A percentile compares a stretch with the other conserved stretches of the same genome.
Evolutionary conservation across 1,284 basidiomycete species (phyloP).

Genomic region (Rhizoctonia solani): DNA sequence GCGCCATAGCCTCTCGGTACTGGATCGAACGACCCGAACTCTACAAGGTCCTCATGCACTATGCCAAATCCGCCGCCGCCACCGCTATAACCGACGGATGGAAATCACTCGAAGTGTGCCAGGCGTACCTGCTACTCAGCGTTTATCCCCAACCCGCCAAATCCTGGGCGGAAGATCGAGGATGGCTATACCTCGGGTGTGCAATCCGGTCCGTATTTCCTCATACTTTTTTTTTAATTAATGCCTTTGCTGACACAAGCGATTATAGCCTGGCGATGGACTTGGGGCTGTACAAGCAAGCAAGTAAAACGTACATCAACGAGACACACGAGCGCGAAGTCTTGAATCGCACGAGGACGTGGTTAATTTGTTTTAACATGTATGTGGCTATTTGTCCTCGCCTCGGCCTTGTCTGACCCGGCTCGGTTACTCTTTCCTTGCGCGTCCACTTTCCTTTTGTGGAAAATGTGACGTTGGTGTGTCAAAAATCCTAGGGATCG

Average conservation of each 20-base stretch:
- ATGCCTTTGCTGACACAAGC: background rate
- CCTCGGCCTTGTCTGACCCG: no score
- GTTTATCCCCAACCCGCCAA: conserved; percentile 78
- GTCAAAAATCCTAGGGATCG: no score
- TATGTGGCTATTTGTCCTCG: background rate
- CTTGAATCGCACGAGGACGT: conserved; percentile 76
- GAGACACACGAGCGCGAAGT: conserved; percentile 78
- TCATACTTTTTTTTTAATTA: background rate
- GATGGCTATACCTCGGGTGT: conserved; percentile 79
- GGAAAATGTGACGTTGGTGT: no score
- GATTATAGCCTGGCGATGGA: conserved; percentile 75
- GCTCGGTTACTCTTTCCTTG: no score
- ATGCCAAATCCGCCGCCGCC: conserved; percentile 78
- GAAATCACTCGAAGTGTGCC: conserved; percentile 77
- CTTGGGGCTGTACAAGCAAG: conserved; percentile 76
- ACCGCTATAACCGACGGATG: conserved; percentile 78
- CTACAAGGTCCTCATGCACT: conserved; percentile 84
- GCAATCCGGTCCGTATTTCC: conserved; percentile 71
- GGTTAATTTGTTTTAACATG: conserved; percentile 86
- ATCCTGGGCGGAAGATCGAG: conserved; percentile 80
- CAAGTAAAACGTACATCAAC: conserved; percentile 60
- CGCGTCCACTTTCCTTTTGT: no score
- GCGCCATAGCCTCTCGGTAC: conserved; percentile 75
- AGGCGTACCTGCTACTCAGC: conserved; percentile 75
- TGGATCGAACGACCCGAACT: conserved; percentile 75